A percentile compares a stretch with the other conserved stretches of the same genome.
phyloP scores from a whole-genome alignment of 805 yeast genomes.

The Saccharomyces cerevisiae region DNA sequence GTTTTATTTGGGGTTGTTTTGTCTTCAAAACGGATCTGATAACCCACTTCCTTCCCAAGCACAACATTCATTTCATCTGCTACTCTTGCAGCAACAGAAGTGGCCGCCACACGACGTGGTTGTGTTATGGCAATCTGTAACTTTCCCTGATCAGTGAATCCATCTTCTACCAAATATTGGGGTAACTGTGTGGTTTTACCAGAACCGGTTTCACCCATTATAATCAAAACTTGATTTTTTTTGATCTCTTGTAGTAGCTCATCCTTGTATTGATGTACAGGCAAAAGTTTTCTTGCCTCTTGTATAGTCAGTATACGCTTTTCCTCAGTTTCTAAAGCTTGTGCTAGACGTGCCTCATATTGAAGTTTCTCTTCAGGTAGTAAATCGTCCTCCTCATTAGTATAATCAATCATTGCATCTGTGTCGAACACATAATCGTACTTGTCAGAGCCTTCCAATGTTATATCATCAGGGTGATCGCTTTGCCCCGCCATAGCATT shows the following conservation, averaged over 20 bases:
- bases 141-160: slow-evolving; percentile 52
- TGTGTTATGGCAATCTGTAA: slow-evolving; percentile 78
- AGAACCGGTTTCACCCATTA: slow-evolving; percentile 87
- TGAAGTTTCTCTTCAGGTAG: slow-evolving; percentile 27
- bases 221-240: slow-evolving; percentile 58
- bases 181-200: slow-evolving; percentile 94
- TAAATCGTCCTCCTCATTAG: slow-evolving; percentile 33
- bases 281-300: slow-evolving; percentile 57
- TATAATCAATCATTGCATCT: slow-evolving; percentile 51
- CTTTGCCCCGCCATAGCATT: slow-evolving; percentile 16
- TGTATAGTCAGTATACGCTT: slow-evolving; percentile 30
- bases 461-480: slow-evolving; percentile 20
- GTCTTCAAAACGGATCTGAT: slow-evolving; percentile 82
- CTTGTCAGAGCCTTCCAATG: slow-evolving; percentile 29
- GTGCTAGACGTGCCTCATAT: slow-evolving; percentile 17
- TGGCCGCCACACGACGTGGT: slow-evolving; percentile 94
- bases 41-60: slow-evolving; percentile 88
- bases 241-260: slow-evolving; percentile 52
- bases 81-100: slow-evolving; percentile 81
- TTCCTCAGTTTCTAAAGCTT: slow-evolving; percentile 22
- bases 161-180: slow-evolving; percentile 76
- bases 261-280: slow-evolving; percentile 60
- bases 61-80: slow-evolving; percentile 77
- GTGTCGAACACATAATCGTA: slow-evolving; percentile 75
- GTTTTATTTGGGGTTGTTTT: slow-evolving; percentile 52